Evolutionary conservation across 225 moss, liverwort and hornwort species (phyloP), one percentile per base, ranked within the genome.

Genomic region (Rhytidiadelphus loreus): DNA sequence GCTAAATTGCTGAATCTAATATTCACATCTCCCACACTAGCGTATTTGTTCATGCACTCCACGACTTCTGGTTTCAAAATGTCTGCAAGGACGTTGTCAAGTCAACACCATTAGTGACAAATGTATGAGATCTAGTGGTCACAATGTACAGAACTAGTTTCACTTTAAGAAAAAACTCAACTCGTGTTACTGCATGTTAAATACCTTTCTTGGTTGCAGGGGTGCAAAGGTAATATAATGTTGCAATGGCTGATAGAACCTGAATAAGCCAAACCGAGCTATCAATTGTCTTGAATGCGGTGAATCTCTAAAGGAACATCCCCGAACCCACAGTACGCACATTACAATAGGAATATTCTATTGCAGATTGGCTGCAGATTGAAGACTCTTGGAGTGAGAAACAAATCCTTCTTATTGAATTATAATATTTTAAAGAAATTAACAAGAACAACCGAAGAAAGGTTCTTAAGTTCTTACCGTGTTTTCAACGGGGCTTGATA

Each of bases 401-500:
- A 63, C 32, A 46, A 26, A 46, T 44, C n/a, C 39, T 71, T 62
- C 12, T 71, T 32, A 35, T n/a, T 50, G 46, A 63, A 71, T 58
- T 57, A 55, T 41, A 92, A 63, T 46, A 33, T 63, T 50, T 85
- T 77, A 84, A 75, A 69, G 20, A 52, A 9, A 37, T 46, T 65
- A n/a, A n/a, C 26, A 20, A 58, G 58, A 63, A 76, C 73, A 80
- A 77, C 23, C 74, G 48, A 68, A 83, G 60, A 71, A 69, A 82
- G 28, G 41, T 75, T 76, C 56, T 65, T n/a, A 48, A 89, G 39
- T 56, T 86, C 86, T 86, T 91, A 96, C 96, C 94, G 95, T 95
- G 84, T 96, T 96, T 87, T 96, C 95, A 48, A 97, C 94, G 35
- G 96, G 96, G 91, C 95, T 96, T 87, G 96, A 95, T 70, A 96